Conservation (phyloP, 371 early-diverging fungal genomes). For the Dichotomocladium elegans region DNA sequence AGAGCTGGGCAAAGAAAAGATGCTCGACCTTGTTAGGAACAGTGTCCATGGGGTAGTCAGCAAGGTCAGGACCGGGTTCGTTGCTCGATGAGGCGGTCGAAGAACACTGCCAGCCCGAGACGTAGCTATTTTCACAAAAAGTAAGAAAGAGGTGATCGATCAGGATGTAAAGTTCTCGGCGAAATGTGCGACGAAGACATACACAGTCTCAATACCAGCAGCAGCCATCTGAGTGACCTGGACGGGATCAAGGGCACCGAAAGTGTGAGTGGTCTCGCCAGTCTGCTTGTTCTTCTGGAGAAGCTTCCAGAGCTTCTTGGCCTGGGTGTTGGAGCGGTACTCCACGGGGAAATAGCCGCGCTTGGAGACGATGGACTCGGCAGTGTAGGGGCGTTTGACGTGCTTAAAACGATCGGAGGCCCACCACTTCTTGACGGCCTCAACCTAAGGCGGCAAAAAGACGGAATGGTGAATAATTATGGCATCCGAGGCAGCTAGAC, state of each 20-base stretch:
- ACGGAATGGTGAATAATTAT: no score
- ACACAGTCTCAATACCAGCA: conserved; percentile 91
- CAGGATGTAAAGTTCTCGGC: background rate
- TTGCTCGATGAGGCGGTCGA: conserved; percentile 96
- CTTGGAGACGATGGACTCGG: conserved; percentile 87
- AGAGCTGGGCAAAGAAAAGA: conserved; percentile 94
- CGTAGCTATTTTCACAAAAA: conserved; percentile 32
- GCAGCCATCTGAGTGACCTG: conserved; percentile 97
- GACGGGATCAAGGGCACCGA: conserved; percentile 92
- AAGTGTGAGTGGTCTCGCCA: conserved; percentile 87
- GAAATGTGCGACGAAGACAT: conserved; percentile 28
- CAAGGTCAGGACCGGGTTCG: conserved; percentile 98
- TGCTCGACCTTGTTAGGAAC: conserved; percentile 99
- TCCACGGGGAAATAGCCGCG: conserved; percentile 76
- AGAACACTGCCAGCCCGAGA: conserved; percentile 98
- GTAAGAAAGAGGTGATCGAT: background rate
- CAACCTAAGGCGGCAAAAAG: conserved; percentile 45
- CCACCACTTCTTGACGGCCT: conserved; percentile 90
- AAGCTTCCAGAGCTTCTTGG: conserved; percentile 91
- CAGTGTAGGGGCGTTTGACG: conserved; percentile 89
- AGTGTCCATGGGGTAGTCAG: conserved; percentile 98
- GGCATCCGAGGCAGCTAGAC: no score
- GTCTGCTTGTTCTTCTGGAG: conserved; percentile 74
- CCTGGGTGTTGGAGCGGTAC: conserved; percentile 84
- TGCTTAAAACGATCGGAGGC: conserved; percentile 74